Percentiles rank a stretch among this genome's conserved stretches.
These are phyloP conservation scores for Talaromyces sp. DNA, from an alignment of 2,329 filamentous ascomycete species.

Conservation along the genomic window DNA sequence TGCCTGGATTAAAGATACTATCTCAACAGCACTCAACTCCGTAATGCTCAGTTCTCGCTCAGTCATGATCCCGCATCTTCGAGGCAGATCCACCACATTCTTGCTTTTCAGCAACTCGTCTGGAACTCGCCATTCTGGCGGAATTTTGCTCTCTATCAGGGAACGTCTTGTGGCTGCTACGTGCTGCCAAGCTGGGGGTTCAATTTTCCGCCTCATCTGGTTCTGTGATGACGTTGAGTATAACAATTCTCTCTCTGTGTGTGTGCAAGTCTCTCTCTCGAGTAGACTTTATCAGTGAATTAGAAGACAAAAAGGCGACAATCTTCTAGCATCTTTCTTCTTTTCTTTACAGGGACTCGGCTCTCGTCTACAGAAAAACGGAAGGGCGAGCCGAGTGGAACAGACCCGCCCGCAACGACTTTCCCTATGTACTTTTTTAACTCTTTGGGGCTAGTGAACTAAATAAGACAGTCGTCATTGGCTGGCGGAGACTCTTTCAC, in stretches of 20 bases:
- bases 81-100: slow-evolving; percentile 2
- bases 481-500: not conserved
- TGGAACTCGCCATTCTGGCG: slow-evolving; percentile 4
- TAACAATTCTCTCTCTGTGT: not conserved
- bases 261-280: not conserved
- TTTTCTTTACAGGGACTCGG: not conserved
- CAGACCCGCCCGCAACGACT: slow-evolving; percentile 5
- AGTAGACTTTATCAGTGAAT: not conserved
- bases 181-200: slow-evolving; percentile 3
- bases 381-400: slow-evolving; percentile 3
- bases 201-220: not conserved
- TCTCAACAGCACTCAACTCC: slow-evolving; percentile 3
- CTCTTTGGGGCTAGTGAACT: not conserved
- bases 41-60: slow-evolving; percentile 10
- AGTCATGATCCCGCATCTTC: slow-evolving; percentile 3
- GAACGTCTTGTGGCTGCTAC: slow-evolving; percentile 1
- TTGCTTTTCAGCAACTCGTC: not conserved
- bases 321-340: not conserved
- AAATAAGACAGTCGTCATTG: not conserved
- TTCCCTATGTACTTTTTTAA: not conserved
- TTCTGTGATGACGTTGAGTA: not conserved
- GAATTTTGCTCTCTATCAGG: slow-evolving; percentile 3
- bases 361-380: not conserved
- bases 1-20: slow-evolving; percentile 5
- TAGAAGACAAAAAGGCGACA: not conserved